Evolutionary conservation across 2,329 filamentous ascomycete genomes (phyloP), one percentile per base, ranked within the genome.

Genomic region (Hymenoscyphus repandus): DNA sequence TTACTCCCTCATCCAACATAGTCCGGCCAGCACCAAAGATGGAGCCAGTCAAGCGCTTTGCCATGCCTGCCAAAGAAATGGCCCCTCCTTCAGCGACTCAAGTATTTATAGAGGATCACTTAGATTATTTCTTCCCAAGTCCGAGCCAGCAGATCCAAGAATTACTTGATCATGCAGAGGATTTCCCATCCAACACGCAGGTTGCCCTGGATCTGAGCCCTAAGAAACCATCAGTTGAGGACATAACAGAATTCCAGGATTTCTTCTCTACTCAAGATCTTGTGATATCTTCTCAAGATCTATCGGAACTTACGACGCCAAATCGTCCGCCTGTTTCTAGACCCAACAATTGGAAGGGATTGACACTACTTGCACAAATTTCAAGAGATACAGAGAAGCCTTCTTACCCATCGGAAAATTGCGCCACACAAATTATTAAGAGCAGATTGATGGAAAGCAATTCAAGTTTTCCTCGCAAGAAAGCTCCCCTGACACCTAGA

Each of bases 71-170:
- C 22, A 27, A 27, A 27, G 22, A 40, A 40, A 40, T 17, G 5
- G 13, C 18, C 5, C 38, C 38, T 6, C 38, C 38, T 3, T 17
- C 38, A 17, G 38, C 38, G 55, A 81, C 78, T 0, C 78, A 80
- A 53, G 67, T 72, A 7, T 79, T 81, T n/a, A 65, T 80, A 7
- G 64, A 71, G 30, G 59, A 62, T 37, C 70, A 78, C 52, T 59
- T 76, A 6, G 76, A 79, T 36, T 76, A 79, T 48, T 73, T 80
- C 53, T 76, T 80, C 40, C 77, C 77, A 0, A 76, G 72, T n/a
- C 70, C 76, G 0, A 79, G 77, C 0, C 79, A 83, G 58, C 75
- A 80, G 60, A 69, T 71, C 6, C 69, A 72, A 15, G 79, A 83
- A 60, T 64, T 83, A 2, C 62, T 69, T 2, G 72, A 74, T 31